These are phyloP conservation scores for Fraxinus angustifolia DNA, from an alignment of 305 asterid genomes.

Conservation along the genomic window DNA sequence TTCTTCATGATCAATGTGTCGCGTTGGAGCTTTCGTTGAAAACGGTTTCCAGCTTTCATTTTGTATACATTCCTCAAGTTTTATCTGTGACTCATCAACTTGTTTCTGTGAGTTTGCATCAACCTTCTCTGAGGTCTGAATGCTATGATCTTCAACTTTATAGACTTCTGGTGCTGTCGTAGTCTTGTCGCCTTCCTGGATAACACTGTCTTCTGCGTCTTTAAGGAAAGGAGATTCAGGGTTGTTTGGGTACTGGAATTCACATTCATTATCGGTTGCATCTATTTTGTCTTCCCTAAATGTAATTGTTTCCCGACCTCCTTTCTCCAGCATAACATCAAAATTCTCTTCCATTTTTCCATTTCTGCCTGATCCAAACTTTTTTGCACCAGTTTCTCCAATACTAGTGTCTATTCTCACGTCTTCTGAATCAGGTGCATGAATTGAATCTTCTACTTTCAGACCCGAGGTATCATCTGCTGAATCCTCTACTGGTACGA, in stretches of 20 bases:
- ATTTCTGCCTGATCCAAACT: not conserved
- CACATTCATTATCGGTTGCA: not conserved
- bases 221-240: conserved; percentile 11
- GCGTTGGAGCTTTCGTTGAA: conserved; percentile 17
- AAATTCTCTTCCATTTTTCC: not conserved
- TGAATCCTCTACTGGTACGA: conserved; percentile 8
- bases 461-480: not conserved
- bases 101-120: conserved; percentile 22
- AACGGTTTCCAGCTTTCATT: conserved; percentile 20
- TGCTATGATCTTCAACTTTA: conserved; percentile 11
- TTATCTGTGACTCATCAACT: conserved; percentile 24
- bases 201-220: conserved; percentile 11
- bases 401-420: not conserved
- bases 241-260: not conserved
- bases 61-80: conserved; percentile 26
- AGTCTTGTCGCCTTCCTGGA: not conserved
- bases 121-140: conserved; percentile 16
- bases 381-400: not conserved
- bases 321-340: conserved; percentile 1
- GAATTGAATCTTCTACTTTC: conserved; percentile 5
- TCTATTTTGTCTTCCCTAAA: not conserved
- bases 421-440: not conserved
- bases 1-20: conserved; percentile 24
- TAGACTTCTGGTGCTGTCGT: conserved; percentile 19
- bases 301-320: conserved; percentile 5